These are phyloP conservation scores for Hanseniaspora opuntiae DNA, from an alignment of 805 yeast genomes.

Conservation along the genomic window DNA sequence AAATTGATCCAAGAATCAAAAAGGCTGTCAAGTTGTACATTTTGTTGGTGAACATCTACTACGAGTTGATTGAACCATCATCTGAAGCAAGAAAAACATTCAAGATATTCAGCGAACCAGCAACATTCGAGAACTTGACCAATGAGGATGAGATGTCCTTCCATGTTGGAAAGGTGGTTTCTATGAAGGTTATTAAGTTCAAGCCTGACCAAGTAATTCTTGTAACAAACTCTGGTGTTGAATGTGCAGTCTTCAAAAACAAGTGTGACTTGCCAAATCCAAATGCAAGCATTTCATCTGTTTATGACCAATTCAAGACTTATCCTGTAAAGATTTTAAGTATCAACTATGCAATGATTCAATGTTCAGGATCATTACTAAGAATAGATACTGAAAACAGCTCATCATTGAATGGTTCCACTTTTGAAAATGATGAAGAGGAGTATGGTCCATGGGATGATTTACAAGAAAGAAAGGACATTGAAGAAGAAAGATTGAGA, in stretches of 20 bases:
- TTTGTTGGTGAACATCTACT: slow-evolving; percentile 21
- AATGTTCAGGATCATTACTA: slow-evolving; percentile 58
- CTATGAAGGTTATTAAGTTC: slow-evolving; percentile 52
- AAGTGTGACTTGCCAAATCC: slow-evolving; percentile 19
- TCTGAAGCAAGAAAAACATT: slow-evolving; percentile 71
- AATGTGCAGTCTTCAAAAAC: slow-evolving; percentile 39
- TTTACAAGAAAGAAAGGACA: slow-evolving; percentile 57
- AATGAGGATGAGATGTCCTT: slow-evolving; percentile 69
- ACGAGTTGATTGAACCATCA: slow-evolving; percentile 72
- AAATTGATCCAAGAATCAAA: slow-evolving; percentile 72
- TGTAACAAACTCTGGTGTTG: slow-evolving; percentile 47
- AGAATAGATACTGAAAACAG: slow-evolving; percentile 49
- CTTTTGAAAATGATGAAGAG: slow-evolving; percentile 26
- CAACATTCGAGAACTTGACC: slow-evolving; percentile 76
- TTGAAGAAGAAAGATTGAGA: slow-evolving; percentile 47
- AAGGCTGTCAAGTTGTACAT: slow-evolving; percentile 36
- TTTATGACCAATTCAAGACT: slow-evolving; percentile 57
- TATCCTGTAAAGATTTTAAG: slow-evolving; percentile 66
- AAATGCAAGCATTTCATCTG: slow-evolving; percentile 27
- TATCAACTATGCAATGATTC: slow-evolving; percentile 61
- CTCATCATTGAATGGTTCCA: slow-evolving; percentile 19
- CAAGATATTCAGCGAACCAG: slow-evolving; percentile 49
- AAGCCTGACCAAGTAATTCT: slow-evolving; percentile 30
- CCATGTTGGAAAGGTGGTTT: slow-evolving; percentile 54
- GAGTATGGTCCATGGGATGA: slow-evolving; percentile 69